Conservation (phyloP, 257 asterid genomes). For the Solanum etuberosum region DNA sequence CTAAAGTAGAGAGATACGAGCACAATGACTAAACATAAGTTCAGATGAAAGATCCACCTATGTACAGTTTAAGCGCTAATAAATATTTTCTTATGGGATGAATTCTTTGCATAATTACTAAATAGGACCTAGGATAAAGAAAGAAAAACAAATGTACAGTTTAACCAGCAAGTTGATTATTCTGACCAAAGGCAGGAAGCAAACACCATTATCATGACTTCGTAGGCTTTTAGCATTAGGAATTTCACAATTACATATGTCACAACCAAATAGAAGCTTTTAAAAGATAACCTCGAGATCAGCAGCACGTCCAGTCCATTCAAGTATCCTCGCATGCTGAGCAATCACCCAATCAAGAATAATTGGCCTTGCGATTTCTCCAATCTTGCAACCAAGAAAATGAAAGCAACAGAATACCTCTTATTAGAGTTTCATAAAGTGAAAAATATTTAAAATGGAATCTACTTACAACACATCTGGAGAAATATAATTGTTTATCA, state of each 20-base stretch:
- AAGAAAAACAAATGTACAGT: neutral
- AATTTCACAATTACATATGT: neutral
- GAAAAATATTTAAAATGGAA: conserved; percentile 1
- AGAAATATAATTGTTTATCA: neutral
- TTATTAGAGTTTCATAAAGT: neutral
- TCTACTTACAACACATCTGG: neutral
- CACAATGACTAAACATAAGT: neutral
- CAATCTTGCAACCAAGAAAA: conserved; percentile 38
- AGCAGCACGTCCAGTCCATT: conserved; percentile 95
- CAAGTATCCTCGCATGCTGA: conserved; percentile 74
- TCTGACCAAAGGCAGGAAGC: neutral
- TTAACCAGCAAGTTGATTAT: neutral
- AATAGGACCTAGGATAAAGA: neutral
- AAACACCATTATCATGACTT: neutral
- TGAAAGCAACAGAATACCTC: conserved; percentile 11
- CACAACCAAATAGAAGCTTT: neutral
- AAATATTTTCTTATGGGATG: neutral
- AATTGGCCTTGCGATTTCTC: conserved; percentile 67
- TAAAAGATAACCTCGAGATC: conserved; percentile 68
- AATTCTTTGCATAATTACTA: neutral
- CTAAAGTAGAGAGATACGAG: neutral
- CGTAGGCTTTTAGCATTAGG: neutral
- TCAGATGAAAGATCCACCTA: neutral
- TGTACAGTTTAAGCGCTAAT: neutral
- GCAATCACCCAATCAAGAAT: conserved; percentile 96